Evolutionary conservation across 495 filamentous ascomycete genomes (phyloP).

Genomic region (Daldinia vernicosa): DNA sequence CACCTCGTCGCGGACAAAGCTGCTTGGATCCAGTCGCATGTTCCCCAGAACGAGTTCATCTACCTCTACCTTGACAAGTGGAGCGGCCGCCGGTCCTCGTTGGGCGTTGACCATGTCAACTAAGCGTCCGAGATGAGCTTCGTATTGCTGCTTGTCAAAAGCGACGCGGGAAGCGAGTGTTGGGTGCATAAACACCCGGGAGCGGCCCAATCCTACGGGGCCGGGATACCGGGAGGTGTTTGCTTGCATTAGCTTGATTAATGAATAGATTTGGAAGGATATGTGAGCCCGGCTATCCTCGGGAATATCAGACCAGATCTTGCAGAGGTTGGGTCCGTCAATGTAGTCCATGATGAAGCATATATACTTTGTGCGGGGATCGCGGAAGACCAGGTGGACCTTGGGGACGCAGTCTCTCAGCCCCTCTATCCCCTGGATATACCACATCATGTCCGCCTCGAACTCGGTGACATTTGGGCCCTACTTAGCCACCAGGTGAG

Average conservation of each 20-base stretch:
- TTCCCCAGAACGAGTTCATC: slow-evolving; percentile 10
- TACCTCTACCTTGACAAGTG: not conserved
- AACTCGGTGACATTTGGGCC: slow-evolving; percentile 3
- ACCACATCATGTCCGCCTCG: slow-evolving; percentile 20
- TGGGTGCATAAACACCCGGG: not conserved
- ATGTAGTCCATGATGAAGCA: slow-evolving; percentile 32
- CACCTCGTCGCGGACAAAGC: slow-evolving; percentile 2
- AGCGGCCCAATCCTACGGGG: slow-evolving; percentile 1
- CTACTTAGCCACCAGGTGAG: slow-evolving; percentile 19
- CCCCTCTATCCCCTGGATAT: not conserved
- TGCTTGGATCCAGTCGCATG: slow-evolving; percentile 25
- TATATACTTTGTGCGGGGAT: not conserved
- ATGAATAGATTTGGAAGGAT: not conserved
- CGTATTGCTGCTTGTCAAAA: not conserved
- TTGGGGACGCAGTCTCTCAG: slow-evolving; percentile 4
- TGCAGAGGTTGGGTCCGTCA: not conserved
- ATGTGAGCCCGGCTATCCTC: no score
- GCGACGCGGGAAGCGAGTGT: not conserved
- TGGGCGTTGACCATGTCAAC: slow-evolving; percentile 3
- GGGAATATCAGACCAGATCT: no score
- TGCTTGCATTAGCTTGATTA: slow-evolving; percentile 2
- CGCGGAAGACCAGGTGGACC: slow-evolving; percentile 14
- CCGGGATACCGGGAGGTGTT: not conserved
- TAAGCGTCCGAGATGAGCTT: not conserved
- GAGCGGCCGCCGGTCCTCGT: no score